phyloP scores from a whole-genome alignment of 1,139 yeast genomes.

The Kodamaea ohmeri region DNA sequence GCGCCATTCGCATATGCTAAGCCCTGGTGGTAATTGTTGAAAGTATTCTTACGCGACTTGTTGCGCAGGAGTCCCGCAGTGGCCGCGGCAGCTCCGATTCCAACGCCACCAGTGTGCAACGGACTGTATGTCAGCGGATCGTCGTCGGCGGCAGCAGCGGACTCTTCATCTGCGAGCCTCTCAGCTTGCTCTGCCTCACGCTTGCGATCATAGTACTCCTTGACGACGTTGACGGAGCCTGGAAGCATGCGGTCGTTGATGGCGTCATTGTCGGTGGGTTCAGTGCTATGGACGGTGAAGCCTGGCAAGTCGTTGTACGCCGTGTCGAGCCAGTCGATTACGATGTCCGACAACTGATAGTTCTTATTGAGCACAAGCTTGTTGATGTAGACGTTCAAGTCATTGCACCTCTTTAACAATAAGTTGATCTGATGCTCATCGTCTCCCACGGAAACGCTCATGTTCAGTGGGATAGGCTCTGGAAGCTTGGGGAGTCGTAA shows the following conservation, averaged over 20 bases:
- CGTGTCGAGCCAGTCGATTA: constrained; percentile 35
- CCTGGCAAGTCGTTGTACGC: constrained; percentile 25
- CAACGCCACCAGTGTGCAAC: constrained; percentile 9
- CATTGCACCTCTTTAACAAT: constrained; percentile 32
- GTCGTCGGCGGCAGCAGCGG: no score
- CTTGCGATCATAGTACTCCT: constrained; percentile 12
- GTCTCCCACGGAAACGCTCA: constrained; percentile 6
- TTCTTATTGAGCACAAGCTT: constrained; percentile 25
- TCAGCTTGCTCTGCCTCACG: constrained; percentile 8
- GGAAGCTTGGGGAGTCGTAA: constrained; percentile 41
- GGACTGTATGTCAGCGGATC: constrained; percentile 9
- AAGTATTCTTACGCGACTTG: constrained; percentile 20
- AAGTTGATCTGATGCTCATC: constrained; percentile 17
- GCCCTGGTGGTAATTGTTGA: constrained; percentile 24
- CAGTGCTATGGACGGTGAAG: constrained; percentile 13
- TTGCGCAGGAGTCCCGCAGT: constrained; percentile 15
- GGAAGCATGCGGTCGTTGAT: constrained; percentile 18
- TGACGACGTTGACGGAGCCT: constrained; percentile 17
- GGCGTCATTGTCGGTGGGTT: constrained; percentile 14
- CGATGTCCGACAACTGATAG: constrained; percentile 26
- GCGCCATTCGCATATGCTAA: no score
- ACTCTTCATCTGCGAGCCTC: constrained; percentile 10
- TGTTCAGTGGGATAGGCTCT: constrained; percentile 36
- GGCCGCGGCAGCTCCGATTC: constrained; percentile 8
- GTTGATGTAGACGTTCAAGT: constrained; percentile 35